Percentiles rank a stretch among this genome's conserved stretches.
Evolutionary conservation across 2,329 filamentous ascomycete genomes (phyloP).

Genomic region (Calonectria leucothoes): DNA sequence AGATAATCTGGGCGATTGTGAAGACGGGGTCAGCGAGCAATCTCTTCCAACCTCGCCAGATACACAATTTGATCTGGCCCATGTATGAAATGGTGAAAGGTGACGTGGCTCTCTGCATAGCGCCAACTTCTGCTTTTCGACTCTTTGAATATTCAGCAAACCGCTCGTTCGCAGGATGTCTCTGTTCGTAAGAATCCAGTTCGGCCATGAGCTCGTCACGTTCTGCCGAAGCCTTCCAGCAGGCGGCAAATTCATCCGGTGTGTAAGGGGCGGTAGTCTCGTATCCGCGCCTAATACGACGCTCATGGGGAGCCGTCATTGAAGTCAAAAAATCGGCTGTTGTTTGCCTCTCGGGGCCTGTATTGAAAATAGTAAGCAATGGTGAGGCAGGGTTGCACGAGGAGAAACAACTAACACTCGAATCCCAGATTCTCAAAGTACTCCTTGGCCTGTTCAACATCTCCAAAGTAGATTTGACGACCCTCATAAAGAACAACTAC

Average conservation of each 20-base stretch:
- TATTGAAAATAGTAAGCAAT: background rate
- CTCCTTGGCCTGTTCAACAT: conserved; percentile 63
- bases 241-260: conserved; percentile 50
- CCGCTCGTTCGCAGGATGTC: conserved; percentile 32
- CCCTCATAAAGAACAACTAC: conserved; percentile 76
- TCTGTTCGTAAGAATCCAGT: conserved; percentile 41
- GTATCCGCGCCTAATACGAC: conserved; percentile 45
- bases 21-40: conserved; percentile 54
- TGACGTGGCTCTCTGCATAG: conserved; percentile 55
- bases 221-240: conserved; percentile 44
- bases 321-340: conserved; percentile 48
- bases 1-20: conserved; percentile 53
- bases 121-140: conserved; percentile 37
- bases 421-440: conserved; percentile 66
- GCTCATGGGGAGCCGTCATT: conserved; percentile 55
- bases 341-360: conserved; percentile 41
- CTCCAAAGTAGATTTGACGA: conserved; percentile 75
- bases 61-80: conserved; percentile 57
- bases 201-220: conserved; percentile 43
- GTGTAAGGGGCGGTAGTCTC: conserved; percentile 49
- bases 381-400: background rate
- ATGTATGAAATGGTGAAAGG: conserved; percentile 60
- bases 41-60: conserved; percentile 53
- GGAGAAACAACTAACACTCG: conserved; percentile 28
- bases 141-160: conserved; percentile 35